Conservation (phyloP, 306 rosid species). For the Dalbergia cultrata region DNA sequence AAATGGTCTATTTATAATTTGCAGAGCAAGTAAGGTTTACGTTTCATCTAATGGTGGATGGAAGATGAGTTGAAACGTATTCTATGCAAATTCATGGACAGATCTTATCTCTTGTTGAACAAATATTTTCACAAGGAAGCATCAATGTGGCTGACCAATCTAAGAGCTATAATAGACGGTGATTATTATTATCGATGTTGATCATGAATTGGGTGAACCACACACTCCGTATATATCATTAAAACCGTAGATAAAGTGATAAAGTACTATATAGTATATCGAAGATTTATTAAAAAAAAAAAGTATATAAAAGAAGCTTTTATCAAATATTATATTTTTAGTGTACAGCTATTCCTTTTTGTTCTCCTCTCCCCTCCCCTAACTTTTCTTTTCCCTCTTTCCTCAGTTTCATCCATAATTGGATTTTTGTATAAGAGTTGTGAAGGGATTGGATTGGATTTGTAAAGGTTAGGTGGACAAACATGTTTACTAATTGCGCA, state of each 20-base stretch:
- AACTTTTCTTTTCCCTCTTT: neutral
- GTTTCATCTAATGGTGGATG: no score
- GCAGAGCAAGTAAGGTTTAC: no score
- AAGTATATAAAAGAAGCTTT: neutral
- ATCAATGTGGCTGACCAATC: neutral
- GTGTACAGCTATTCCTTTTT: slow-evolving; percentile 4
- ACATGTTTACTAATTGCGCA: slow-evolving; percentile 40
- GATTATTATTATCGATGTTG: slow-evolving; percentile 33
- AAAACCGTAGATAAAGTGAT: slow-evolving; percentile 9
- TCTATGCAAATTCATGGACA: no score
- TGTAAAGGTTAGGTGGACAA: slow-evolving; percentile 59
- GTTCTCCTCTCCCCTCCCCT: neutral
- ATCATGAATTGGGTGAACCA: slow-evolving; percentile 45
- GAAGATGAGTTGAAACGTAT: no score
- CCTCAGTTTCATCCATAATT: slow-evolving; percentile 27
- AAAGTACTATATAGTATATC: neutral
- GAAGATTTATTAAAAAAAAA: no score
- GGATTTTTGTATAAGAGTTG: slow-evolving; percentile 3
- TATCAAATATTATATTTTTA: neutral
- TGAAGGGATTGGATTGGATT: slow-evolving; percentile 45
- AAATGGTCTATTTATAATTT: neutral
- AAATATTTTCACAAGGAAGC: no score
- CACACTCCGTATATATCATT: slow-evolving; percentile 29
- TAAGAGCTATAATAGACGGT: slow-evolving; percentile 8
- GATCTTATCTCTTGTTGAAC: no score